These are phyloP conservation scores for Cardamine resedifolia DNA, from an alignment of 345 rosid species.

Conservation along the genomic window DNA sequence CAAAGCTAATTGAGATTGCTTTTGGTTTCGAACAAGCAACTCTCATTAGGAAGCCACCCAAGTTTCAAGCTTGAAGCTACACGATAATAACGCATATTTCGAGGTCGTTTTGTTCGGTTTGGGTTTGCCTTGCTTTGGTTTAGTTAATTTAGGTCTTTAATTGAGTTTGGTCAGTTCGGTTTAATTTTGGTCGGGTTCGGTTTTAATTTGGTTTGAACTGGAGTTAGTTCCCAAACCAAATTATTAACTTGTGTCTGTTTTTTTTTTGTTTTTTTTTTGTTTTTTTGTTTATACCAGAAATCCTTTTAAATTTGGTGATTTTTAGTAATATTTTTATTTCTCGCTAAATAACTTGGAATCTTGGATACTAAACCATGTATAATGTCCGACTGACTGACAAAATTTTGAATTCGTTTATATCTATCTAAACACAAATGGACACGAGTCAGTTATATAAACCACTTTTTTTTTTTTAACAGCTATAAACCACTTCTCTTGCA, in stretches of 20 bases:
- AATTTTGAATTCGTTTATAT: neutral
- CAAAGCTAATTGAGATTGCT: constrained; percentile 68
- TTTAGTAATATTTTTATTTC: no score
- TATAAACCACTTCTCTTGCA: neutral
- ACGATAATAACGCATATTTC: neutral
- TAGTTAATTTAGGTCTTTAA: no score
- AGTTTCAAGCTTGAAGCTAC: constrained; percentile 4
- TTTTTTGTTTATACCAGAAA: no score
- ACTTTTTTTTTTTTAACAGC: neutral
- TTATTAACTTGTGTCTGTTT: neutral
- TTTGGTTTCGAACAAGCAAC: constrained; percentile 74
- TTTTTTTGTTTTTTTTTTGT: no score
- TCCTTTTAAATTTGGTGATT: neutral
- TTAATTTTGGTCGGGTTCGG: no score
- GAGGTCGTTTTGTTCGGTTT: neutral
- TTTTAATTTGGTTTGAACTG: neutral
- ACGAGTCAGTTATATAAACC: neutral
- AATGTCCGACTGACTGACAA: neutral
- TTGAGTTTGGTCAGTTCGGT: no score
- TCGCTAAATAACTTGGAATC: no score
- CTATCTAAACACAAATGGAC: neutral
- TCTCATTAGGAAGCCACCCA: constrained; percentile 56
- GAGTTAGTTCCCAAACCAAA: neutral
- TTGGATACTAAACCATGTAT: neutral
- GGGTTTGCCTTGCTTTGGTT: neutral